phyloP scores from a whole-genome alignment of 768 basidiomycete species.

The Megacollybia marginata region DNA sequence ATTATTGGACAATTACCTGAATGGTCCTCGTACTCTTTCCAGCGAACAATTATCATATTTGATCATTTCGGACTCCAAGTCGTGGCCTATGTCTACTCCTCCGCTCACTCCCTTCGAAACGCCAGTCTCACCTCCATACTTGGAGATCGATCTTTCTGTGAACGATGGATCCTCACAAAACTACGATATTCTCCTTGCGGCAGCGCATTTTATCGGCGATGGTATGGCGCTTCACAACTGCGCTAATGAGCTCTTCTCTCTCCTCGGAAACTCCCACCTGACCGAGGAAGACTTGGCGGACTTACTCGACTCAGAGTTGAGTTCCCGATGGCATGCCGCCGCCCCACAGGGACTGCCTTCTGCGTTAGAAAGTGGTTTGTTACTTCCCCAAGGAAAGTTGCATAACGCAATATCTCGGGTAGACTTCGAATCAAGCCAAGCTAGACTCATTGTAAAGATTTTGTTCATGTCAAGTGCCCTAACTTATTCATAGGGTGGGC shows the following conservation, averaged over 20 bases:
- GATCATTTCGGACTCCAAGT: constrained; percentile 27
- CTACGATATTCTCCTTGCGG: constrained; percentile 64
- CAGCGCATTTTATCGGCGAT: constrained; percentile 79
- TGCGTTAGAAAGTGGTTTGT: not conserved
- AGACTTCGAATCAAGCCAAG: constrained; percentile 49
- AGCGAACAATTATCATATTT: constrained; percentile 61
- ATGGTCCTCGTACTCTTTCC: constrained; percentile 69
- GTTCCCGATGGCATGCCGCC: not conserved
- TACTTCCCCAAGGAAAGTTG: constrained; percentile 24
- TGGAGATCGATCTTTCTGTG: too few species aligned
- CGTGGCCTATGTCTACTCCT: constrained; percentile 18
- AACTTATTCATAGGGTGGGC: constrained; percentile 49
- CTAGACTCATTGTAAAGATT: constrained; percentile 44
- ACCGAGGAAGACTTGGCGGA: not conserved
- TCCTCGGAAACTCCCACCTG: constrained; percentile 27
- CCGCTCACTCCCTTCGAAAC: constrained; percentile 23
- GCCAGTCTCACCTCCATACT: not conserved
- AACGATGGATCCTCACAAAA: constrained; percentile 11
- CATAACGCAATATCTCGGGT: constrained; percentile 39
- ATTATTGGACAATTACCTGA: constrained; percentile 64
- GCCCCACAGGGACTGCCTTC: not conserved
- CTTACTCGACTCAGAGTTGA: not conserved
- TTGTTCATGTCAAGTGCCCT: not conserved
- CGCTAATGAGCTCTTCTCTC: constrained; percentile 70
- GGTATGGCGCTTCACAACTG: constrained; percentile 82